Evolutionary conservation across 371 early-diverging fungal species (phyloP).

Genomic region (Rhizomucor pusillus): DNA sequence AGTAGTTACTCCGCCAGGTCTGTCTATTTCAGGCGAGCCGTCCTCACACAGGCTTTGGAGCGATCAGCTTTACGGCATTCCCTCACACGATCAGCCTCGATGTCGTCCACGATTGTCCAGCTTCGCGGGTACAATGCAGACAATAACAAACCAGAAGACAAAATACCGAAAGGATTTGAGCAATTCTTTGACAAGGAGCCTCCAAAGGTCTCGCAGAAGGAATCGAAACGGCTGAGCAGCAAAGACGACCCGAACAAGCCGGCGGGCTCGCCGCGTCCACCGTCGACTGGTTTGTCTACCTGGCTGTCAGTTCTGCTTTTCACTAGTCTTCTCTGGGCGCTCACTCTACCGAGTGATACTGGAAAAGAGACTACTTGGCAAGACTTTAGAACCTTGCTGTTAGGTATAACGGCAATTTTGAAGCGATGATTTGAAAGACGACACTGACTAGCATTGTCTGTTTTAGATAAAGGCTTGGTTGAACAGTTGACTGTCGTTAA

Average conservation of each 20-base stretch:
- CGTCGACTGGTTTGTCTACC: constrained; percentile 35
- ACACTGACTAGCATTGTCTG: not conserved
- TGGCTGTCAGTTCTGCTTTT: constrained; percentile 50
- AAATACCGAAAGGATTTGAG: constrained; percentile 45
- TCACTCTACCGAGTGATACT: constrained; percentile 43
- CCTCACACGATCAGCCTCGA: too few species aligned
- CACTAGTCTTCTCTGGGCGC: constrained; percentile 49
- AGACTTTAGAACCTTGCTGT: constrained; percentile 84
- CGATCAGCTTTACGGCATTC: too few species aligned
- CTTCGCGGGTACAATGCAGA: too few species aligned
- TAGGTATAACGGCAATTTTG: constrained; percentile 23
- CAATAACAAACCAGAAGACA: not conserved
- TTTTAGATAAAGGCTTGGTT: constrained; percentile 84
- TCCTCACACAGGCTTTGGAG: too few species aligned
- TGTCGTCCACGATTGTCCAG: too few species aligned
- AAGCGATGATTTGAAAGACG: not conserved
- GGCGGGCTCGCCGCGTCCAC: constrained; percentile 10
- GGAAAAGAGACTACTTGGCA: constrained; percentile 85
- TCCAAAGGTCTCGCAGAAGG: constrained; percentile 12
- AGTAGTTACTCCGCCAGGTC: too few species aligned
- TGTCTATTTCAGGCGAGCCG: too few species aligned
- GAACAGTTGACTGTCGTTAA: constrained; percentile 87
- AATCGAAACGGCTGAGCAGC: constrained; percentile 18
- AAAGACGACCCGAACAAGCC: constrained; percentile 1
- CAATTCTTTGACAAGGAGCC: constrained; percentile 38